These are phyloP conservation scores for Leccinum arenicola DNA, from an alignment of 768 basidiomycete genomes.

Conservation along the genomic window DNA sequence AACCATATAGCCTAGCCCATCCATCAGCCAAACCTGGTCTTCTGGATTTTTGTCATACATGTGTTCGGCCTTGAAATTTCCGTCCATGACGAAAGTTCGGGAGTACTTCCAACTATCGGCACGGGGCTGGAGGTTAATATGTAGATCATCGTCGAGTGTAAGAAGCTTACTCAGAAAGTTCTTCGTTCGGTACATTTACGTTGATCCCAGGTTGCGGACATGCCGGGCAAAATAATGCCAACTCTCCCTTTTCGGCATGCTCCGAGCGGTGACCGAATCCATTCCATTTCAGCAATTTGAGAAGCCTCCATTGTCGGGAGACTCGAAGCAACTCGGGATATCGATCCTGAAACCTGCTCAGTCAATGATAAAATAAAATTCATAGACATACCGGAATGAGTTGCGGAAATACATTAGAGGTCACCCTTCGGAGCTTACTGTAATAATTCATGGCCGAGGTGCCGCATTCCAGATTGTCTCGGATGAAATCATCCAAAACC, in stretches of 20 bases:
- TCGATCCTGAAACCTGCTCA: conserved; percentile 1
- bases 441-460: conserved; percentile 3
- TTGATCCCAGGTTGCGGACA: conserved; percentile 23
- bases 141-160: too few species aligned
- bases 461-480: conserved; percentile 18
- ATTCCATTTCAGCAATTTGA: conserved; percentile 22
- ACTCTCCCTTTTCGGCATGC: neutral
- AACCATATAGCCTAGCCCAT: neutral
- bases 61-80: neutral
- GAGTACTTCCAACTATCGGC: too few species aligned
- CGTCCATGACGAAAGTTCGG: too few species aligned
- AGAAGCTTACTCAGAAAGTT: too few species aligned
- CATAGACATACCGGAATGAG: neutral
- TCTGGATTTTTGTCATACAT: neutral
- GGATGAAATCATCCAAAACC: too few species aligned
- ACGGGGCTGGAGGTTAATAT: too few species aligned
- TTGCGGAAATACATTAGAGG: conserved; percentile 3
- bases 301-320: conserved; percentile 13
- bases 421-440: neutral
- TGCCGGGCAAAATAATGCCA: conserved; percentile 18
- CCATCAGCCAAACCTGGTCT: neutral
- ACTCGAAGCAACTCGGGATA: conserved; percentile 19
- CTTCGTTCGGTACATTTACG: neutral
- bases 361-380: too few species aligned
- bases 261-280: conserved; percentile 1